Conservation (phyloP, 768 basidiomycete genomes). For the Ramaria sp. region DNA sequence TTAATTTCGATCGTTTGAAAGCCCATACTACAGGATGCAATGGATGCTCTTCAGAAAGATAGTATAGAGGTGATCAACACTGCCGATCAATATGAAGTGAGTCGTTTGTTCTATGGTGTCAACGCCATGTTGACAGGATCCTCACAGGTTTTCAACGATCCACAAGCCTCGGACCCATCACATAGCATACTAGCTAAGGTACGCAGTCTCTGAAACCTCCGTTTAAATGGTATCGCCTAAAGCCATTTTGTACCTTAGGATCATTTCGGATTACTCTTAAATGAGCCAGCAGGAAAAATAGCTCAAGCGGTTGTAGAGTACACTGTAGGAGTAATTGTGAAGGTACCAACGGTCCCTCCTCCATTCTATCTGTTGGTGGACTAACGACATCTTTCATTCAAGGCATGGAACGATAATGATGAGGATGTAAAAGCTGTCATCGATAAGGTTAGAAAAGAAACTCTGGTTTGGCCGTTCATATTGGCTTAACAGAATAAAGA, state of each 20-base stretch:
- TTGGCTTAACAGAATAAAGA: conserved; percentile 20
- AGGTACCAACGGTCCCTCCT: conserved; percentile 19
- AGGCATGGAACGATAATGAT: conserved; percentile 38
- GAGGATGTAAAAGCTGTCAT: conserved; percentile 34
- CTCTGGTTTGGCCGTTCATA: neutral
- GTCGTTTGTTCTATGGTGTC: neutral
- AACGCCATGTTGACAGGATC: neutral
- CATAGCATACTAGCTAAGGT: conserved; percentile 67
- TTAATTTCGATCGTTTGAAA: conserved; percentile 18
- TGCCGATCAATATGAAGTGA: conserved; percentile 55
- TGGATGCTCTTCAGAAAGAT: conserved; percentile 43
- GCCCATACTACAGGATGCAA: conserved; percentile 53
- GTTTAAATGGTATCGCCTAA: neutral
- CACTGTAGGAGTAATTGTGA: conserved; percentile 46
- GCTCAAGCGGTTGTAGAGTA: conserved; percentile 57
- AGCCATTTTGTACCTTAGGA: conserved; percentile 28
- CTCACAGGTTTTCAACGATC: conserved; percentile 52
- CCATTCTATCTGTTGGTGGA: neutral
- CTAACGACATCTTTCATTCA: neutral
- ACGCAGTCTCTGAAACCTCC: neutral
- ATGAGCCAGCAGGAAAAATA: conserved; percentile 67
- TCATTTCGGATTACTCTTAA: conserved; percentile 60
- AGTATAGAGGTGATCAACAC: conserved; percentile 61
- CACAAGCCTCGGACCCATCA: conserved; percentile 58
- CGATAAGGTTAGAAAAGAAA: conserved; percentile 24